phyloP scores from a whole-genome alignment of 352 stramenopile genomes.

The Phytophthora kernoviae region DNA sequence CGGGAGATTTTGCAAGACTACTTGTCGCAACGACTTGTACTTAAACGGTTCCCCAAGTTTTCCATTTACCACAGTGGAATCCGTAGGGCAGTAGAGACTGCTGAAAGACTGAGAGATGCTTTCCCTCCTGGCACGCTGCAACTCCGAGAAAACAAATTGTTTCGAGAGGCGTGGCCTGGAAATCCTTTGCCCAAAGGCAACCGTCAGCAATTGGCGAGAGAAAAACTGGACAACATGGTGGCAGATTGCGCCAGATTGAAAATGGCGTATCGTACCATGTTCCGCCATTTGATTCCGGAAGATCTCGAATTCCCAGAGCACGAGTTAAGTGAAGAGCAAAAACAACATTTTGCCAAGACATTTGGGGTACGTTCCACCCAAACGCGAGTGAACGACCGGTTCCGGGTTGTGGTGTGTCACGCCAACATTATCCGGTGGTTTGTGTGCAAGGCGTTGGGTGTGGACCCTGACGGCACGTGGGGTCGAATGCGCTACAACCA shows the following conservation, averaged over 20 bases:
- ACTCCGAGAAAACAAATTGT: slow-evolving; percentile 70
- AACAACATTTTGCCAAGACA: slow-evolving; percentile 53
- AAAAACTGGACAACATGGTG: slow-evolving; percentile 81
- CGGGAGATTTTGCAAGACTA: slow-evolving; percentile 60
- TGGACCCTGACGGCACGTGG: slow-evolving; percentile 69
- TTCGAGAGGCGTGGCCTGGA: slow-evolving; percentile 68
- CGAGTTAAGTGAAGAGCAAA: slow-evolving; percentile 51
- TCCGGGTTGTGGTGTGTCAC: slow-evolving; percentile 68
- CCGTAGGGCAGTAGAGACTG: slow-evolving; percentile 56
- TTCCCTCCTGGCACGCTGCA: slow-evolving; percentile 45
- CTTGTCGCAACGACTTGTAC: slow-evolving; percentile 44
- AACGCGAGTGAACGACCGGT: slow-evolving; percentile 49
- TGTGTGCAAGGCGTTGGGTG: slow-evolving; percentile 64
- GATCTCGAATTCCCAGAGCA: slow-evolving; percentile 58
- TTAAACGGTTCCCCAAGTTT: slow-evolving; percentile 65
- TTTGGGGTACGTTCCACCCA: slow-evolving; percentile 44
- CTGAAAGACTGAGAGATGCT: slow-evolving; percentile 41
- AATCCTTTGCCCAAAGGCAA: slow-evolving; percentile 69
- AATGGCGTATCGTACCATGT: slow-evolving; percentile 66
- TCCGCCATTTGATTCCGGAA: slow-evolving; percentile 68
- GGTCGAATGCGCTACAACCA: slow-evolving; percentile 77
- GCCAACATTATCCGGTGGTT: slow-evolving; percentile 82
- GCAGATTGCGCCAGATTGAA: slow-evolving; percentile 68
- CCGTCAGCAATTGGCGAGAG: slow-evolving; percentile 61
- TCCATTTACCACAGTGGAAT: slow-evolving; percentile 67